Evolutionary conservation across 768 basidiomycete genomes (phyloP), one percentile per base, ranked within the genome.

Genomic region (Mycena maculata): DNA sequence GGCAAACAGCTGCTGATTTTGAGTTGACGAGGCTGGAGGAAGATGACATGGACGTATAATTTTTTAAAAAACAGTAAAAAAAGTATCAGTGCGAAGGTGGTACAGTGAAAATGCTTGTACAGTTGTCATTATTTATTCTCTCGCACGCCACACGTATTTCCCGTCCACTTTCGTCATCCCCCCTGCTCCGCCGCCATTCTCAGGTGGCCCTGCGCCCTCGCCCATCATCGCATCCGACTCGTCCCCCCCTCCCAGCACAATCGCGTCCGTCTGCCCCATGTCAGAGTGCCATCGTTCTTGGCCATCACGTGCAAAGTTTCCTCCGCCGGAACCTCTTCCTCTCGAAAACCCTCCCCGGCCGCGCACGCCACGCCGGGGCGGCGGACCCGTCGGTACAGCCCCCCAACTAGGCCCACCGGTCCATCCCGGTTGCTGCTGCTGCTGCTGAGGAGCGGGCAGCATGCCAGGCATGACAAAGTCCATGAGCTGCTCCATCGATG

Each of bases 401-500:
- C 59, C 54, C 60, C 59, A 65, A 23, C 22, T 23, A 13, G 39
- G 47, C 36, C 60, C 64, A 23, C 64, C 54, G 30, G 7, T 16
- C 68, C 63, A 61, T 54, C 55, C 66, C 63, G 67, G 61, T 36
- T 74, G 69, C 70, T 72, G 71, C 65, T 62, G 72, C 55, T 70
- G 76, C 58, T 67, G 71, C 27, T 49, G 62, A 27, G 69, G 31
- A 57, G 67, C 68, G 18, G 70, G 73, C 45, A 73, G 63, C 39
- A 71, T 68, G 55, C 74, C 69, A 23, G 83, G 63, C 83, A 91
- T 83, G 68, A 92, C 83, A 75, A 90, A 92, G 77, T 88, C 85
- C 89, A 93, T 89, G 71, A 94, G 85, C 73, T 94, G 85, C 72
- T 93, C 90, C 72, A 90, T 89, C 62, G 91, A 85, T 30, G 93